Conservation (phyloP, 352 stramenopile genomes). For the Halophytophthora batemanensis region DNA sequence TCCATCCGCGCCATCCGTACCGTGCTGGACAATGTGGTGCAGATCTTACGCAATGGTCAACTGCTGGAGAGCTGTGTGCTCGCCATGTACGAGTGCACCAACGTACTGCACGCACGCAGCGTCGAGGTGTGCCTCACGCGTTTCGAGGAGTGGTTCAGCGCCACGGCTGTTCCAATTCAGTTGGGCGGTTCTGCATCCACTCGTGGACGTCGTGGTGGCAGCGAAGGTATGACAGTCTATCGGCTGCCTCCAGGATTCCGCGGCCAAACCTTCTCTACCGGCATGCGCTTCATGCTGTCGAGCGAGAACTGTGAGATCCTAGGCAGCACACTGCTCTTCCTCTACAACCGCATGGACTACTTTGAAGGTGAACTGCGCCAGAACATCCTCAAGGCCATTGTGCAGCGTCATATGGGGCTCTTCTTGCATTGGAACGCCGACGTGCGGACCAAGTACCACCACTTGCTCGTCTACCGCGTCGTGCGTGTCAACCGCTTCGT, state of each 20-base stretch:
- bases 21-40: constrained; percentile 48
- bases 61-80: constrained; percentile 63
- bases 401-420: constrained; percentile 74
- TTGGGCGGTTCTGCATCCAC: constrained; percentile 7
- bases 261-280: constrained; percentile 50
- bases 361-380: constrained; percentile 69
- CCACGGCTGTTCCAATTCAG: constrained; percentile 28
- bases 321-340: constrained; percentile 54
- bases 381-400: constrained; percentile 60
- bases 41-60: constrained; percentile 60
- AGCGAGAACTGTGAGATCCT: constrained; percentile 77
- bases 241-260: constrained; percentile 42
- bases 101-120: constrained; percentile 59
- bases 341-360: constrained; percentile 74
- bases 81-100: constrained; percentile 73
- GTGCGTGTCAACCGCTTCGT: constrained; percentile 55
- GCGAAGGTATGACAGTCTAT: constrained; percentile 33
- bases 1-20: constrained; percentile 48
- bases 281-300: constrained; percentile 64
- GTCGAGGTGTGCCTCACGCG: constrained; percentile 53
- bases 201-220: constrained; percentile 12
- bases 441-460: constrained; percentile 68
- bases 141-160: constrained; percentile 73
- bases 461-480: constrained; percentile 70
- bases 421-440: constrained; percentile 80